Conservation (phyloP, 331 rosid species). For the Quercus phellos region DNA sequence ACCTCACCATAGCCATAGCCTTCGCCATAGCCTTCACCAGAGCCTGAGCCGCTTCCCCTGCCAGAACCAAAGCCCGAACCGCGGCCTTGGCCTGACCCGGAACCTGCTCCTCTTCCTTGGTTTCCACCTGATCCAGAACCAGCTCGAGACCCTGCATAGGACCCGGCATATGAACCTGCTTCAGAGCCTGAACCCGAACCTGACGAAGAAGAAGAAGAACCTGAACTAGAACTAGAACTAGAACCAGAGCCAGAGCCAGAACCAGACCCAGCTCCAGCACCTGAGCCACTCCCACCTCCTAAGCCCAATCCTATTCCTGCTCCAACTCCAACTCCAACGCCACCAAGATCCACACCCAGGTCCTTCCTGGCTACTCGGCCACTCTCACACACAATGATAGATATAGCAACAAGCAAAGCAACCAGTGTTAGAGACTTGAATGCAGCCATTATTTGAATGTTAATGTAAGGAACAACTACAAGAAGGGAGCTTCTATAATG, state of each 20-base stretch:
- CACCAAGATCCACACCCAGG: slow-evolving; percentile 71
- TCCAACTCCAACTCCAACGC: slow-evolving; percentile 65
- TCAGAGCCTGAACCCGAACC: slow-evolving; percentile 32
- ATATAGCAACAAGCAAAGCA: slow-evolving; percentile 42
- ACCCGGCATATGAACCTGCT: slow-evolving; percentile 22
- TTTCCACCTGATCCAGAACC: slow-evolving; percentile 58
- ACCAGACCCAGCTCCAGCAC: slow-evolving; percentile 50
- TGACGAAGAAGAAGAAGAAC: slow-evolving; percentile 41
- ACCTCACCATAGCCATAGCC: neutral
- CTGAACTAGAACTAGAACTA: slow-evolving; percentile 42
- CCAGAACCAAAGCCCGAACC: slow-evolving; percentile 20
- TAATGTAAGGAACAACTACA: neutral
- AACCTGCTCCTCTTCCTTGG: slow-evolving; percentile 33
- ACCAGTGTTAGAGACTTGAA: slow-evolving; percentile 30
- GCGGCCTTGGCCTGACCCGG: slow-evolving; percentile 26
- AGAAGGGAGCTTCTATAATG: neutral
- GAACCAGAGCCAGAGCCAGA: slow-evolving; percentile 56
- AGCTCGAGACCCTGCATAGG: no score
- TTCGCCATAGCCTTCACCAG: no score
- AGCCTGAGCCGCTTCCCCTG: slow-evolving; percentile 24
- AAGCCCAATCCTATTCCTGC: slow-evolving; percentile 41
- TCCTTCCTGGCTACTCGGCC: slow-evolving; percentile 64
- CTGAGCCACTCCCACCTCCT: slow-evolving; percentile 32
- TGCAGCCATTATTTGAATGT: slow-evolving; percentile 28
- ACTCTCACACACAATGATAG: slow-evolving; percentile 36